Conservation (phyloP, 176 grass and related monocot genomes). For the Lolium multiflorum region DNA sequence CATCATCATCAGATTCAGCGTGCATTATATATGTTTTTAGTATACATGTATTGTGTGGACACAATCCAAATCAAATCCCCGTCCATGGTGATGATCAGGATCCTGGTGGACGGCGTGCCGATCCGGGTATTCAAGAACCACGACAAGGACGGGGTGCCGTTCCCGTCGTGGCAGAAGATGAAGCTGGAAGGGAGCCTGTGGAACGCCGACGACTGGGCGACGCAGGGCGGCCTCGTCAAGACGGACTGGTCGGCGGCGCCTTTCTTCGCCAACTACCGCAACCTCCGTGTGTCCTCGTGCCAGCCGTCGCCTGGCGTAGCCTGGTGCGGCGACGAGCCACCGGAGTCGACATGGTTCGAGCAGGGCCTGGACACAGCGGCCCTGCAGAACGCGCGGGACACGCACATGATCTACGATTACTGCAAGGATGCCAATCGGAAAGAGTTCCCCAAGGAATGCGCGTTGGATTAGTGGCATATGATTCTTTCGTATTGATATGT, state of each 20-base stretch:
- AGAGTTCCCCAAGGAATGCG: slow-evolving; percentile 37
- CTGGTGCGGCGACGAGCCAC: slow-evolving; percentile 48
- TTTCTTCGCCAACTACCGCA: slow-evolving; percentile 50
- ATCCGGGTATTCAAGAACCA: slow-evolving; percentile 44
- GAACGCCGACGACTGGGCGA: slow-evolving; percentile 82
- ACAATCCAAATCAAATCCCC: too few species aligned
- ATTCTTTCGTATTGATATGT: background rate
- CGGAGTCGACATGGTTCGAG: slow-evolving; percentile 41
- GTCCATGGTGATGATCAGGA: slow-evolving; percentile 9
- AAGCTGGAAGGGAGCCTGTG: slow-evolving; percentile 46
- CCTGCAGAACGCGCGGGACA: slow-evolving; percentile 6
- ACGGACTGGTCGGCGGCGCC: slow-evolving; percentile 61
- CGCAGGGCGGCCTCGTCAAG: slow-evolving; percentile 77
- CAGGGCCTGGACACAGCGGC: slow-evolving; percentile 2
- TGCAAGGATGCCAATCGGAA: slow-evolving; percentile 3
- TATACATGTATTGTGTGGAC: too few species aligned
- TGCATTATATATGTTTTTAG: too few species aligned
- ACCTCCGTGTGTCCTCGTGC: slow-evolving; percentile 36
- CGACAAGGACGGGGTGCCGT: slow-evolving; percentile 7
- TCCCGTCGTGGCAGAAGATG: slow-evolving; percentile 50
- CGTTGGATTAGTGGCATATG: background rate
- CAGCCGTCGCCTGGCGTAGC: slow-evolving; percentile 35
- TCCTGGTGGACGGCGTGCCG: slow-evolving; percentile 50
- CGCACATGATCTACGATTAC: slow-evolving; percentile 50
- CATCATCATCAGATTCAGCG: too few species aligned